Evolutionary conservation across 331 rosid species (phyloP).

Genomic region (Malus hybrid): DNA sequence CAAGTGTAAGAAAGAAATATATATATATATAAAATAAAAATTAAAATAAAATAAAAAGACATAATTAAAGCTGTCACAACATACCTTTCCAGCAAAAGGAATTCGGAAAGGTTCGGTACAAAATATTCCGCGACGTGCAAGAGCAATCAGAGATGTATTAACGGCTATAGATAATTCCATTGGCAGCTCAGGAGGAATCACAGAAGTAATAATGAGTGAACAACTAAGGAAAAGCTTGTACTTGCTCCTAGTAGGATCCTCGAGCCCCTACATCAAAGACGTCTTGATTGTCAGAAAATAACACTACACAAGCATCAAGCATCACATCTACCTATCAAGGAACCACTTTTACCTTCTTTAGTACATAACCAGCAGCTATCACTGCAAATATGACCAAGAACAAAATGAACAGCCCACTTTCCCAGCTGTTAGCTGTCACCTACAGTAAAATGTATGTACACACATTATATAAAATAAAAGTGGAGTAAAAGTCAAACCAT

Average conservation of each 20-base stretch:
- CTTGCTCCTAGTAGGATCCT: slow-evolving; percentile 99
- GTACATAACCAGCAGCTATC: slow-evolving; percentile 98
- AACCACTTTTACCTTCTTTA: slow-evolving; percentile 57
- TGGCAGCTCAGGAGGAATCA: slow-evolving; percentile 98
- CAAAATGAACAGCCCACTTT: slow-evolving; percentile 89
- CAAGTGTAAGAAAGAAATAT: background rate
- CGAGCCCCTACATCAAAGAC: slow-evolving; percentile 64
- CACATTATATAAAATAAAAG: background rate
- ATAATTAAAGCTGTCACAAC: background rate
- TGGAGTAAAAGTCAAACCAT: background rate
- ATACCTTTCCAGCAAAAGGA: slow-evolving; percentile 99
- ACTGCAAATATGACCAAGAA: slow-evolving; percentile 93
- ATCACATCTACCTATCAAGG: slow-evolving; percentile 8
- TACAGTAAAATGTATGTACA: slow-evolving; percentile 7
- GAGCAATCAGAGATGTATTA: slow-evolving; percentile 95
- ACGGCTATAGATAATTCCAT: slow-evolving; percentile 99
- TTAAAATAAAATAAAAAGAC: too few relatives aligned
- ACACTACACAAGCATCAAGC: slow-evolving; percentile 11
- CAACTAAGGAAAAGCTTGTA: slow-evolving; percentile 96
- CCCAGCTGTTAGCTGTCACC: slow-evolving; percentile 99
- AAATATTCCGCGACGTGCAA: slow-evolving; percentile 88
- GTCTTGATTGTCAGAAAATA: slow-evolving; percentile 9
- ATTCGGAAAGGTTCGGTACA: slow-evolving; percentile 98
- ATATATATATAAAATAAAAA: background rate
- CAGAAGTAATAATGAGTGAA: slow-evolving; percentile 98